Evolutionary conservation across 116 monocot genomes (phyloP).

Genomic region (Posidonia oceanica): DNA sequence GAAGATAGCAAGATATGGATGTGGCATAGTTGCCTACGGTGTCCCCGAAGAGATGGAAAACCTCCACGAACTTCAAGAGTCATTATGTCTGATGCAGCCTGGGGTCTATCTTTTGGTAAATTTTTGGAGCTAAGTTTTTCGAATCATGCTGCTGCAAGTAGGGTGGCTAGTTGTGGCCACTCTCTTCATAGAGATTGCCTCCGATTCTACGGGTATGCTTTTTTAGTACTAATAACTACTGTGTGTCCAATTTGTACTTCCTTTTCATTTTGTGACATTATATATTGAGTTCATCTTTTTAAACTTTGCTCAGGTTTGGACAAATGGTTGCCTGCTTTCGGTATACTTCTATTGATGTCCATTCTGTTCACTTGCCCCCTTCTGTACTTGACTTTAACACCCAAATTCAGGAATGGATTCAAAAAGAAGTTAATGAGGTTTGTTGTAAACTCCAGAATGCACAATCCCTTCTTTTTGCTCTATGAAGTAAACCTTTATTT

Average conservation of each 20-base stretch:
- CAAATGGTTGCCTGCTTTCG: conserved; percentile 96
- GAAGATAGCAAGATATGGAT: conserved; percentile 93
- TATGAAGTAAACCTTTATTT: neutral
- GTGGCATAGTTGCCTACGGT: conserved; percentile 86
- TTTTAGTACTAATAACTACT: neutral
- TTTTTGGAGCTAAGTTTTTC: conserved; percentile 98
- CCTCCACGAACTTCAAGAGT: conserved; percentile 78
- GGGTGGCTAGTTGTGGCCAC: conserved; percentile 94
- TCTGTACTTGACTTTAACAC: conserved; percentile 63
- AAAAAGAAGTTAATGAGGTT: conserved; percentile 78
- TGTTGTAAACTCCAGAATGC: neutral
- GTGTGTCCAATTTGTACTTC: neutral
- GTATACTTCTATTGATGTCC: conserved; percentile 75
- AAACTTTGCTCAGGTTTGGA: conserved; percentile 49
- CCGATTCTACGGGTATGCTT: conserved; percentile 85
- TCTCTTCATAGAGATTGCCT: conserved; percentile 98
- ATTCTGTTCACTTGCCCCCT: conserved; percentile 80
- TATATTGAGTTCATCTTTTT: conserved; percentile 8
- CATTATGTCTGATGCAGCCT: conserved; percentile 96
- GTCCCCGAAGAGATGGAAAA: conserved; percentile 53
- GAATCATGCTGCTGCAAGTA: conserved; percentile 91
- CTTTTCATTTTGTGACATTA: neutral
- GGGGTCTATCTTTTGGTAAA: conserved; percentile 98
- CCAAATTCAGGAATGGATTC: conserved; percentile 62
- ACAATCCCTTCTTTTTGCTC: neutral